Conservation (phyloP, 2,329 filamentous ascomycete species). For the Dryadomyces quercivorus region DNA sequence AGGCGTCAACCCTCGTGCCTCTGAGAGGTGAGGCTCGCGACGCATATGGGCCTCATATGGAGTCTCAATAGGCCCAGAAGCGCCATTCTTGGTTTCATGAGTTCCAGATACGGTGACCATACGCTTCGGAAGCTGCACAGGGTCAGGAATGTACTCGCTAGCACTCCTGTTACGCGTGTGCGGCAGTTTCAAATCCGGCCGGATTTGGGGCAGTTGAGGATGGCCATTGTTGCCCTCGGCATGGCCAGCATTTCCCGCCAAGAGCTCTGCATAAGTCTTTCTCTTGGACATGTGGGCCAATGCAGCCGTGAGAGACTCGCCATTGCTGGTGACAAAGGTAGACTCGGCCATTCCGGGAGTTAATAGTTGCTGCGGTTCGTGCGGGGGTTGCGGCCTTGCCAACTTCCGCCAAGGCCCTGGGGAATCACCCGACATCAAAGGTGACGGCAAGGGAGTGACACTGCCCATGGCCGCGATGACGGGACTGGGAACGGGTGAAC, state of each 20-base stretch:
- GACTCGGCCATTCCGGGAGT: slow-evolving; percentile 27
- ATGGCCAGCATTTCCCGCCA: slow-evolving; percentile 15
- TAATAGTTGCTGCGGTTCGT: slow-evolving; percentile 26
- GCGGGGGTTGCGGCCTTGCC: slow-evolving; percentile 27
- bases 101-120: slow-evolving; percentile 62
- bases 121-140: slow-evolving; percentile 54
- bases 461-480: slow-evolving; percentile 65
- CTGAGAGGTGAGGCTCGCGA: slow-evolving; percentile 70
- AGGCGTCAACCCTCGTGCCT: slow-evolving; percentile 59
- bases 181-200: slow-evolving; percentile 17
- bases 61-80: neutral
- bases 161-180: slow-evolving; percentile 70
- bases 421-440: slow-evolving; percentile 52
- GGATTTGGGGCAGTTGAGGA: neutral
- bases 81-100: slow-evolving; percentile 29
- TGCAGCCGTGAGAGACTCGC: slow-evolving; percentile 39
- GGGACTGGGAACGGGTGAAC: slow-evolving; percentile 59
- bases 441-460: slow-evolving; percentile 68
- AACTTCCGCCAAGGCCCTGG: slow-evolving; percentile 54
- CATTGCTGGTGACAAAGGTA: slow-evolving; percentile 36
- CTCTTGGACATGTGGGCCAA: slow-evolving; percentile 41
- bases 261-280: slow-evolving; percentile 41
- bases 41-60: slow-evolving; percentile 32
- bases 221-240: slow-evolving; percentile 12
- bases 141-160: slow-evolving; percentile 76